Base-by-base conservation (phyloP, 345 rosid genomes). In the Bruguiera gymnorhiza region DNA sequence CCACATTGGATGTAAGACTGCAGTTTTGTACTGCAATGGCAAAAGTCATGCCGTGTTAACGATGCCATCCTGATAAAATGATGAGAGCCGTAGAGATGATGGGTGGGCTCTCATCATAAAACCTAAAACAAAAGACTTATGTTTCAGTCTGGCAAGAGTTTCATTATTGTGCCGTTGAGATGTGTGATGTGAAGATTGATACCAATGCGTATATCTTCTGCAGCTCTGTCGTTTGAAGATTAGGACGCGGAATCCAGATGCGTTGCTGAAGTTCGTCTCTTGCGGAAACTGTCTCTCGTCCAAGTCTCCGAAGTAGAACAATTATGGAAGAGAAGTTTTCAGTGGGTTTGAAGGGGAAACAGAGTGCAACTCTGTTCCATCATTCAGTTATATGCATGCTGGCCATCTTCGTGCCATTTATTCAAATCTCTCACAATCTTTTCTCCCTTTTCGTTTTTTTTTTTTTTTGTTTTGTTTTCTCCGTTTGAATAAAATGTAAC, bases 241-340 rank as follows among this genome's bases (percentile, higher is more conserved):
- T 19, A 78, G 91, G 76, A 75, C 75, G 1, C 78, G 84, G 58
- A 87, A 80, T 62, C 83, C 92, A 19, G 83, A 80, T 58, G 71
- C 94, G 5, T 83, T 95, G 81, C 73, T 89, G 83, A 92, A 90
- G 81, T 70, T 90, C 1, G 85, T 92, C 67, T 76, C 86, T 0
- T 92, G 98, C 60, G 97, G 96, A 68, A 85, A 81, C 65, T 84
- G 90, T 76, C 66, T 88, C 58, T 81, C 97, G 56, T 68, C 85
- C 23, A 86, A 74, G 72, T 88, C 98, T 65, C 81, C 84, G 6
- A 80, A 91, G 84, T 83, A 88, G 76, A 61, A 71, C 51, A 7
- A 70, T 60, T 8, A 0, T 7, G 0, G 20, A 64, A 6, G 24
- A 63, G 30, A 58, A 27, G 16, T 21, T 66, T 54, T 31, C 24